phyloP scores from a whole-genome alignment of 148 eudicot genomes.

The Camellia lanceoleosa region DNA sequence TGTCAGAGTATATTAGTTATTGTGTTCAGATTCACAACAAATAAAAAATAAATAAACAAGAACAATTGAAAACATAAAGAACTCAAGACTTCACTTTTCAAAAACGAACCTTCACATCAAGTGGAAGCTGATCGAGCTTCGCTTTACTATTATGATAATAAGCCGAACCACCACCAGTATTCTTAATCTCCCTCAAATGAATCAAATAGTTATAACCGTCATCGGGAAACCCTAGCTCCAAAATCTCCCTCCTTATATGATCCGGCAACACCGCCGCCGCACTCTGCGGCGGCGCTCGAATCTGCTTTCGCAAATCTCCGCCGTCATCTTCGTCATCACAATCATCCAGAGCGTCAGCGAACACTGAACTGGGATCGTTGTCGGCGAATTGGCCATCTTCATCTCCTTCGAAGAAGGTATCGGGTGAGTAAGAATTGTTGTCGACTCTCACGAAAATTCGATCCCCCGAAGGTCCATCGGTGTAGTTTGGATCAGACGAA shows the following conservation, averaged over 20 bases:
- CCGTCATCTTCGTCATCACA: conserved; percentile 29
- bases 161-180: conserved; percentile 69
- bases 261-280: conserved; percentile 43
- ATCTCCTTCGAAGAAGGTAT: conserved; percentile 33
- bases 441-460: conserved; percentile 82
- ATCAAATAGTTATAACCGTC: conserved; percentile 88
- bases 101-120: conserved; percentile 73
- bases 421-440: conserved; percentile 46
- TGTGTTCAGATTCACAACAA: neutral
- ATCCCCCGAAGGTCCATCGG: conserved; percentile 50
- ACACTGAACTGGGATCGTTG: conserved; percentile 42
- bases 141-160: conserved; percentile 78
- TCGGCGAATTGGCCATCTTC: conserved; percentile 13
- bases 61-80: neutral
- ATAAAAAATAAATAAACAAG: too few species aligned
- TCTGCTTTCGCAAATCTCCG: neutral
- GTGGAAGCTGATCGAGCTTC: conserved; percentile 49
- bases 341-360: conserved; percentile 68
- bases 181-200: conserved; percentile 87
- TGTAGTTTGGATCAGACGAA: conserved; percentile 54
- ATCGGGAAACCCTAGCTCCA: conserved; percentile 95
- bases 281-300: neutral
- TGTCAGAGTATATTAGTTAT: neutral
- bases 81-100: too few species aligned
- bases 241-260: conserved; percentile 64